phyloP scores from a whole-genome alignment of 192 early-diverging fungal species.

The Backusella tarrabulga region DNA sequence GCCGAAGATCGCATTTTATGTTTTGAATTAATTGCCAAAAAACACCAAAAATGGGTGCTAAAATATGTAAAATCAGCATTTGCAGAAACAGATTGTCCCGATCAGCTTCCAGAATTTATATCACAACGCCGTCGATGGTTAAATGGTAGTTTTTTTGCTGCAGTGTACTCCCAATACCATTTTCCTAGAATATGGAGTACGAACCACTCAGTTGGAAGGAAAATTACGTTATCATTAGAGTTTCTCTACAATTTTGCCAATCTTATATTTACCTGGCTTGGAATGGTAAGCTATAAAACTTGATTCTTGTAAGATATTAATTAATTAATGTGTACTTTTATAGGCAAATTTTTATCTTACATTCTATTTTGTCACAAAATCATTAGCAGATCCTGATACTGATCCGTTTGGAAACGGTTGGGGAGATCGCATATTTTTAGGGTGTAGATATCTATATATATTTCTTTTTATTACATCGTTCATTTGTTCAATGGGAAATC shows the following conservation, averaged over 20 bases:
- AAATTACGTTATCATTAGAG: conserved; percentile 56
- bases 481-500: conserved; percentile 52
- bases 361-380: conserved; percentile 54
- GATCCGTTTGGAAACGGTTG: conserved; percentile 49
- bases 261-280: conserved; percentile 74
- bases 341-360: conserved; percentile 62
- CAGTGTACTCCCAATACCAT: conserved; percentile 63
- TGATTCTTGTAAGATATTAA: not conserved
- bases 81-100: conserved; percentile 94
- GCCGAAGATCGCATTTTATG: conserved; percentile 93
- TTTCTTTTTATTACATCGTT: conserved; percentile 48
- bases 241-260: conserved; percentile 73
- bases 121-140: conserved; percentile 96
- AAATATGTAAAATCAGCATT: conserved; percentile 87
- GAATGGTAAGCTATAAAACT: conserved; percentile 55
- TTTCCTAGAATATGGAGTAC: conserved; percentile 60
- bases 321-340: not conserved
- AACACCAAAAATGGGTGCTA: conserved; percentile 72
- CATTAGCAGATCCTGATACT: conserved; percentile 35
- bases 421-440: conserved; percentile 45
- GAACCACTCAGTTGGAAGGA: conserved; percentile 45
- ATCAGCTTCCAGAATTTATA: conserved; percentile 87
- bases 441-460: conserved; percentile 49
- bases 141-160: conserved; percentile 81
- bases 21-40: conserved; percentile 91